Evolutionary conservation across 192 early-diverging fungal species (phyloP).

Genomic region (Coemansia umbellata): DNA sequence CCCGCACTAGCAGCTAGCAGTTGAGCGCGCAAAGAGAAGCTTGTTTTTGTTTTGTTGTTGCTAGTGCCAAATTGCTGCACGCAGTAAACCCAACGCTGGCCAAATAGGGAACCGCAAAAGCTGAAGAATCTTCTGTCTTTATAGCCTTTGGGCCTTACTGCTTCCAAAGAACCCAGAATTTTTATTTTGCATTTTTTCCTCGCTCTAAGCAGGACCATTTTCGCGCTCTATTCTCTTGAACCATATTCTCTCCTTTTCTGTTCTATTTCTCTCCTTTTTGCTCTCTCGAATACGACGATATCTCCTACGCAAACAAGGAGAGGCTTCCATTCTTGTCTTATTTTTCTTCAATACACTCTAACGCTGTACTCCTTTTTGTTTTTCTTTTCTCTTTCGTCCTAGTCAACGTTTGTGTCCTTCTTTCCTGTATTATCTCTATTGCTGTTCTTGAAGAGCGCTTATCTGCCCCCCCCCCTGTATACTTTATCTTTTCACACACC

Average conservation of each 20-base stretch:
- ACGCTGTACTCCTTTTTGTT: neutral
- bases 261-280: neutral
- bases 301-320: neutral
- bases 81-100: conserved; percentile 28
- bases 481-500: neutral
- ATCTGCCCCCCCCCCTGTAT: neutral
- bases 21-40: neutral
- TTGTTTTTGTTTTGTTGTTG: conserved; percentile 1
- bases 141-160: neutral
- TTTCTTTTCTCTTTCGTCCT: neutral
- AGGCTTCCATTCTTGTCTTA: conserved; percentile 5
- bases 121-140: conserved; percentile 3
- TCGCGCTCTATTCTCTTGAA: neutral
- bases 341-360: conserved; percentile 1
- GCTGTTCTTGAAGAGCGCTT: too few relatives aligned
- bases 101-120: neutral
- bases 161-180: neutral
- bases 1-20: too few relatives aligned
- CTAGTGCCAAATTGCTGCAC: neutral
- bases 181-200: neutral
- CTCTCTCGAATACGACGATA: neutral
- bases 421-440: too few relatives aligned
- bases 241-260: neutral
- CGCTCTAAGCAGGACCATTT: neutral
- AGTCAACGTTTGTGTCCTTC: neutral